Conservation (phyloP, 306 rosid species). For the Casuarina equisetifolia region DNA sequence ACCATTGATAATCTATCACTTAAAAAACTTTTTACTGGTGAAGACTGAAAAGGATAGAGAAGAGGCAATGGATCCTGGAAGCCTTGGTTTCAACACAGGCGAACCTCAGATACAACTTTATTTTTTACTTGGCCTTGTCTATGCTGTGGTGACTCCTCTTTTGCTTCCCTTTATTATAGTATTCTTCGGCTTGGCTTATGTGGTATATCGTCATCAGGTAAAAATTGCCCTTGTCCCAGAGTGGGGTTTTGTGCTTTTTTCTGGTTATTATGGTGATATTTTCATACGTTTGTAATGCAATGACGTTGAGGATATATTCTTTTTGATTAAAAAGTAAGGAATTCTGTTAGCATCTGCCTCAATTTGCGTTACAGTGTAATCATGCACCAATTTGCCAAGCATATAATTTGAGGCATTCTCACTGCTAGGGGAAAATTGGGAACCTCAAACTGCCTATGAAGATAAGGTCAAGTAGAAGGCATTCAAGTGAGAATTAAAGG, state of each 20-base stretch:
- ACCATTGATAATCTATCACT: conserved; percentile 82
- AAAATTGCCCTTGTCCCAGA: conserved; percentile 1
- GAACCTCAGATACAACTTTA: conserved; percentile 97
- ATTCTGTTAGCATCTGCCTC: not conserved
- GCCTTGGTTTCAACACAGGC: conserved; percentile 84
- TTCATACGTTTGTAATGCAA: not conserved
- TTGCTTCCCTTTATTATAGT: conserved; percentile 86
- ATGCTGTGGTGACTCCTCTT: conserved; percentile 82
- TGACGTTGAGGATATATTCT: not conserved
- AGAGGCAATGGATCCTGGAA: conserved; percentile 99
- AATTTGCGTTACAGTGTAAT: not conserved
- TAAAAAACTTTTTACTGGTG: conserved; percentile 70
- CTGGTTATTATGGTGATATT: not conserved
- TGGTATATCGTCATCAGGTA: conserved; percentile 98
- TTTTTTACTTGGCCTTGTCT: conserved; percentile 94
- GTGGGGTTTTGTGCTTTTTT: conserved; percentile 1
- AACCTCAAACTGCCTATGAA: not conserved
- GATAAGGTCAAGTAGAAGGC: not conserved
- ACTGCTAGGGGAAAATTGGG: not conserved
- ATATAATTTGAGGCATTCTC: not conserved
- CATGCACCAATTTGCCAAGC: not conserved
- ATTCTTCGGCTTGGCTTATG: conserved; percentile 83
- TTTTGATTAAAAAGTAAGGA: not conserved
- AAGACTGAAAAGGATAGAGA: conserved; percentile 95
- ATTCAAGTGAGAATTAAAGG: too few species aligned